Evolutionary conservation across 768 basidiomycete genomes (phyloP), one percentile per base, ranked within the genome.

Genomic region (Russula earlei): DNA sequence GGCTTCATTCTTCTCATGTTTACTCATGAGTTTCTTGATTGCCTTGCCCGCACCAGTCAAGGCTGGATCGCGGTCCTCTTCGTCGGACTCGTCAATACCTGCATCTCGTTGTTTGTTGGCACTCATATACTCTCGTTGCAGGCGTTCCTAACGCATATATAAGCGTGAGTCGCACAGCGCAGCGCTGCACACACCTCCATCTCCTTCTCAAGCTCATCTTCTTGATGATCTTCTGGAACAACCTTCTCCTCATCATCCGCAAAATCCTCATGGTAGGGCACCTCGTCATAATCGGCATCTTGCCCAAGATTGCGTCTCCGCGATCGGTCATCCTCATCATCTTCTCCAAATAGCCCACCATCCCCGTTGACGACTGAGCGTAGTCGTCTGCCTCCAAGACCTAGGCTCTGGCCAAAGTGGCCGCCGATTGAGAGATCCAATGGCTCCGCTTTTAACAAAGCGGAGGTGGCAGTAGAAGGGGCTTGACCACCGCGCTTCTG

Each of bases 1-100:
- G 7, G 75, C 84, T 9, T 78, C 82, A 52, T 85, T 85, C 67
- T 91, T 89, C 69, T 94, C 93, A 55, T 83, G 75, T 66, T 83
- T 87, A 58, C 79, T 84, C 65, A 97, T 81, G 19, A 93, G 77
- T 70, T 93, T 94, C 71, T 90, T 85, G 74, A 93, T 82, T 3
- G 79, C 80, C 69, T 86, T 87, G 15, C 81, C 85, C 34, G 89
- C 85, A 58, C 82, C 84, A 42, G 80, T 82, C 37, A 81, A 62
- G 59, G 80, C 73, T 17, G 76, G 33, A 20, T 74, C 69, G 33
- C 84, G 85, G 27, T 85, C 85, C 41, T 79, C 78, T 27, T 91
- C 88, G 5, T 89, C 87, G 1, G 83, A 82, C 60, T 84, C 85
- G 62, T 86, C 87, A 36, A 88, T 73, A 40, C 79, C 78, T 11